Conservation (phyloP, 2,329 filamentous ascomycete genomes). For the Colletotrichum shisoi region DNA sequence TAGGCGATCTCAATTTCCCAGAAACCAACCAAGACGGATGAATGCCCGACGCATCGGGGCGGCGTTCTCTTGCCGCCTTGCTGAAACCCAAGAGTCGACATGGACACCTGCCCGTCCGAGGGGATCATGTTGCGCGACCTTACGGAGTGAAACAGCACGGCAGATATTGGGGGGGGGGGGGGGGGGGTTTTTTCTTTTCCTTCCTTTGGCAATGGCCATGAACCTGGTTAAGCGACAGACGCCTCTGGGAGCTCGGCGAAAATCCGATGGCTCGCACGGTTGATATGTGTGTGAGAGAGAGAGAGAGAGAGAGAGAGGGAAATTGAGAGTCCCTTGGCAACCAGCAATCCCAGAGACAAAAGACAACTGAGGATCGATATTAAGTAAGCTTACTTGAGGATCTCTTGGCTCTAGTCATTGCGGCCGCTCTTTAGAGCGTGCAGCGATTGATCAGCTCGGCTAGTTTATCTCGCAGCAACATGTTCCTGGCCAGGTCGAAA, state of each 20-base stretch:
- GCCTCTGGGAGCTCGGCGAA: neutral
- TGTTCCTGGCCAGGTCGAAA: too few relatives aligned
- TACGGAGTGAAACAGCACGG: too few relatives aligned
- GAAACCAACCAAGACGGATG: too few relatives aligned
- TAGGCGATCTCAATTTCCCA: neutral
- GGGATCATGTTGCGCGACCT: rapidly evolving
- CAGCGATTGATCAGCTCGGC: neutral
- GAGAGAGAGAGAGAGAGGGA: too few relatives aligned
- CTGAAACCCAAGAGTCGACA: neutral
- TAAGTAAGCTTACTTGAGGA: neutral
- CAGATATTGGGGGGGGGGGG: too few relatives aligned
- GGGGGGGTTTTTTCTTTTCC: too few relatives aligned
- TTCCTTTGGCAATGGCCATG: neutral
- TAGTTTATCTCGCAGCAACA: neutral
- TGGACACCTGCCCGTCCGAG: too few relatives aligned
- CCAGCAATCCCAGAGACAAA: neutral
- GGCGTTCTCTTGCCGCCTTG: neutral
- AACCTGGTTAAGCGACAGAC: neutral
- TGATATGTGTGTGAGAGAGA: too few relatives aligned
- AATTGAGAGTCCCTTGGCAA: neutral
- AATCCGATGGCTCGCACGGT: neutral
- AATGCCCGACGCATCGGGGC: neutral
- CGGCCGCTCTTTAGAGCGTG: too few relatives aligned
- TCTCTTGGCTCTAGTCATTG: neutral
- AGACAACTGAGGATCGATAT: neutral